Evolutionary conservation across 1,284 basidiomycete genomes (phyloP).

Genomic region (Garcileccinum viscosum): DNA sequence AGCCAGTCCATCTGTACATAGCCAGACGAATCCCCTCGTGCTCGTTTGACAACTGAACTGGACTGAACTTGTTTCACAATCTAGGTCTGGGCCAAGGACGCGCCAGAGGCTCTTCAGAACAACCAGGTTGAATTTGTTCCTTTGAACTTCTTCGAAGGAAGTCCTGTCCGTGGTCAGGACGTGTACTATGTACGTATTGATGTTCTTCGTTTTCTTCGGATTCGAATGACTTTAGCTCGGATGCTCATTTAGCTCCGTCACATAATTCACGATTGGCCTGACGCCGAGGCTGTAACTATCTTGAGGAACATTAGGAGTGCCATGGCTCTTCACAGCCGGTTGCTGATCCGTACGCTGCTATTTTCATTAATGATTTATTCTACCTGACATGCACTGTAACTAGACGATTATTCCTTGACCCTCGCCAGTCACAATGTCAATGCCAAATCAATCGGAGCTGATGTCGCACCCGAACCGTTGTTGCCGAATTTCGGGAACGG

Average conservation of each 20-base stretch:
- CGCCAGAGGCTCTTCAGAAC: neutral
- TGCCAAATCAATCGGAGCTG: neutral
- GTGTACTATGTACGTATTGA: constrained; percentile 50
- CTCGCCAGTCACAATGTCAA: neutral
- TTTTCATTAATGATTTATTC: neutral
- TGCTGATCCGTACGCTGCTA: constrained; percentile 32
- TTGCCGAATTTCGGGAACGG: neutral
- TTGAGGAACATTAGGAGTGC: constrained; percentile 24
- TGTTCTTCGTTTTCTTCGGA: neutral
- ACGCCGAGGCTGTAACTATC: constrained; percentile 27
- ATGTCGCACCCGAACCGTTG: neutral
- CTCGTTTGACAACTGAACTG: too few species aligned
- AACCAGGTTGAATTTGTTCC: neutral
- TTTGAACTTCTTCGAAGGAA: constrained; percentile 21
- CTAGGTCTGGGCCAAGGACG: neutral
- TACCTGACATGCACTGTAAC: neutral
- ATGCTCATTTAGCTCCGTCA: constrained; percentile 28
- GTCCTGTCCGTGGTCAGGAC: constrained; percentile 47
- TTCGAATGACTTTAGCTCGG: neutral
- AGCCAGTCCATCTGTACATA: neutral
- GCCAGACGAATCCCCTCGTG: too few species aligned
- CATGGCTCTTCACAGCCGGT: constrained; percentile 33
- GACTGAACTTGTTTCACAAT: neutral
- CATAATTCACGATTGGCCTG: constrained; percentile 37
- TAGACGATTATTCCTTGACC: neutral